These are phyloP conservation scores for Kwoniella dendrophila DNA, from an alignment of 768 basidiomycete genomes.

Conservation along the genomic window DNA sequence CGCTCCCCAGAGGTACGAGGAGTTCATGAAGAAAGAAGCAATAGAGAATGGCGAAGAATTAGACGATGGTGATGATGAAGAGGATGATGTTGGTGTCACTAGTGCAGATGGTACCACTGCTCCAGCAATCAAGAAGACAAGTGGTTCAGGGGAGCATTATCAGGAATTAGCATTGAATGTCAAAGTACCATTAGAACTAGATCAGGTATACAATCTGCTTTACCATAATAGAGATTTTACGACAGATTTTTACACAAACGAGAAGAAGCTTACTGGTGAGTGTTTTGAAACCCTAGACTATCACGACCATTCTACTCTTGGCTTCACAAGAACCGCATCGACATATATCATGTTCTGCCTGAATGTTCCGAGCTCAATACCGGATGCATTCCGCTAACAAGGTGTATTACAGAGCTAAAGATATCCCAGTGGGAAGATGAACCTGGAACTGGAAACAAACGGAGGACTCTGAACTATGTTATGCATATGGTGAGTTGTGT, in stretches of 20 bases:
- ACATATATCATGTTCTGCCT: no score
- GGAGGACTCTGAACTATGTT: slow-evolving; percentile 29
- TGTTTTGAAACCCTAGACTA: background rate
- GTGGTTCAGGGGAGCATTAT: slow-evolving; percentile 18
- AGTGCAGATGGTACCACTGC: background rate
- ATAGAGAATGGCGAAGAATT: background rate
- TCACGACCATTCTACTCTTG: no score
- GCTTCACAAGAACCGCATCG: no score
- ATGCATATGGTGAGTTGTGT: slow-evolving; percentile 35
- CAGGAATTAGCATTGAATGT: slow-evolving; percentile 32
- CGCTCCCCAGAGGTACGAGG: slow-evolving; percentile 26
- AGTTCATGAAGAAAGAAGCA: slow-evolving; percentile 11
- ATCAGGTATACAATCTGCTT: slow-evolving; percentile 29
- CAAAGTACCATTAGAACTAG: slow-evolving; percentile 29
- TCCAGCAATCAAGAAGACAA: slow-evolving; percentile 10
- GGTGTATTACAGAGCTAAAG: slow-evolving; percentile 24
- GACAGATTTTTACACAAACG: slow-evolving; percentile 24
- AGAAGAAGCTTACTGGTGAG: slow-evolving; percentile 37
- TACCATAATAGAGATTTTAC: slow-evolving; percentile 35
- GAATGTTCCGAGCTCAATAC: no score
- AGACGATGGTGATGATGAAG: slow-evolving; percentile 4
- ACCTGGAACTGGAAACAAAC: slow-evolving; percentile 9
- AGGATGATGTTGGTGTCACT: background rate
- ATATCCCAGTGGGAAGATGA: slow-evolving; percentile 29
- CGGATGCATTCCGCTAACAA: background rate